Conservation (phyloP, 1,139 yeast genomes). For the Pichia norvegensis region DNA sequence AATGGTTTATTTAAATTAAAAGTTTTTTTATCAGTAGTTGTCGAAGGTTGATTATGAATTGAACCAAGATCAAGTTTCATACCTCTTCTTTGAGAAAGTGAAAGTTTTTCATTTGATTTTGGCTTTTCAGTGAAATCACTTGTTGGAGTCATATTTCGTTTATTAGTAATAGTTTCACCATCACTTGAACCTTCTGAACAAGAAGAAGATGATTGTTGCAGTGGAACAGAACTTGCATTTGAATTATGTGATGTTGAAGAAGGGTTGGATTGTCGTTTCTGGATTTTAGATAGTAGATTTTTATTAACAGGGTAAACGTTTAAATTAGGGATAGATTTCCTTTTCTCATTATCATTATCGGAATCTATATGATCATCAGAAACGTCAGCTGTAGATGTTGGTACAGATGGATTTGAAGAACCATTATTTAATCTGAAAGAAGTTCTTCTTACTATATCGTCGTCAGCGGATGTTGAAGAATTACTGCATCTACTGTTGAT, state of each 20-base stretch:
- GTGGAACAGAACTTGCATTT: background rate
- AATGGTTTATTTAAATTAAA: background rate
- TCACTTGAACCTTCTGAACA: constrained; percentile 1
- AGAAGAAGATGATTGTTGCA: background rate
- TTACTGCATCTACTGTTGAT: constrained; percentile 3
- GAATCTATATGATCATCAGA: constrained; percentile 1
- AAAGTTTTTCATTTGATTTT: constrained; percentile 25
- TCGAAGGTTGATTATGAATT: constrained; percentile 11
- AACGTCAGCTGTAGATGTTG: constrained; percentile 10
- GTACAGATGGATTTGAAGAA: background rate
- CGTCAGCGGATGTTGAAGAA: background rate
- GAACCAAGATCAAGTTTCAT: constrained; percentile 41
- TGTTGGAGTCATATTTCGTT: background rate
- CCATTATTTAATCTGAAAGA: constrained; percentile 12
- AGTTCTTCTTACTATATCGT: constrained; percentile 10
- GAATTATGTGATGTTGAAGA: constrained; percentile 7
- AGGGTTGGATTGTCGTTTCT: constrained; percentile 10
- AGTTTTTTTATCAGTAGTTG: background rate
- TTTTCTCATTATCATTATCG: background rate
- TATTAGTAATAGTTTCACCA: constrained; percentile 1
- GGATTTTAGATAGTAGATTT: constrained; percentile 8
- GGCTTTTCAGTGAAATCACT: constrained; percentile 19
- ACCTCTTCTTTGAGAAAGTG: constrained; percentile 55
- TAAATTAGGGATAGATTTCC: background rate
- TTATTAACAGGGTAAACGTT: constrained; percentile 9